These are phyloP conservation scores for Chrysoporthe puriensis DNA, from an alignment of 2,329 filamentous ascomycete species.

Conservation along the genomic window DNA sequence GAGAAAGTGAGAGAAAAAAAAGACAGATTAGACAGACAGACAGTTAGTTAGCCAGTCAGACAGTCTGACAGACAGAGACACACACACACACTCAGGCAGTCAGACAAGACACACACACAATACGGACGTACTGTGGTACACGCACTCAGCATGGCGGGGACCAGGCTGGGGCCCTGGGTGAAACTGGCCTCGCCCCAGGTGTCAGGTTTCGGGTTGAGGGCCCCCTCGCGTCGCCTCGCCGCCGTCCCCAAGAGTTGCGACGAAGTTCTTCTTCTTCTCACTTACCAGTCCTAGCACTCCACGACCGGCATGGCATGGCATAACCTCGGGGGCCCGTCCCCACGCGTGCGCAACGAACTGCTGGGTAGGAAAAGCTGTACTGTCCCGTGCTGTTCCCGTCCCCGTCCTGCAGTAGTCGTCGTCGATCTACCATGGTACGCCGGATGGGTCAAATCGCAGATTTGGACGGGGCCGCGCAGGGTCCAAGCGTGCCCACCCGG, in stretches of 20 bases:
- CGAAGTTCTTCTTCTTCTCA: too few relatives aligned
- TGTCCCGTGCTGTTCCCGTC: too few relatives aligned
- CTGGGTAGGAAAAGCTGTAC: too few relatives aligned
- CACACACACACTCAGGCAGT: neutral
- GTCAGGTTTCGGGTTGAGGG: slow-evolving; percentile 16
- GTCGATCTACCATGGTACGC: too few relatives aligned
- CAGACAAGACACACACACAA: neutral
- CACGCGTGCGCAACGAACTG: too few relatives aligned
- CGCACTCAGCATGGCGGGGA: neutral
- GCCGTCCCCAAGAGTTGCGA: neutral
- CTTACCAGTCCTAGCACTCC: too few relatives aligned
- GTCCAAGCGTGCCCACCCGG: neutral
- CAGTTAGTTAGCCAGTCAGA: neutral
- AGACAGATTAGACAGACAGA: neutral
- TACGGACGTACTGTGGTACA: too few relatives aligned
- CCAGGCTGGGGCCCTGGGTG: neutral
- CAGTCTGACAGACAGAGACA: neutral
- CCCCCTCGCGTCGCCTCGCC: neutral
- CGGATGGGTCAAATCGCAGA: neutral
- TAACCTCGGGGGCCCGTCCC: too few relatives aligned
- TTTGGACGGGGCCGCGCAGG: neutral
- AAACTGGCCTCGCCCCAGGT: slow-evolving; percentile 9
- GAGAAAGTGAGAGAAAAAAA: neutral
- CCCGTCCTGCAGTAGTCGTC: too few relatives aligned
- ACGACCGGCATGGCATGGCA: too few relatives aligned